A percentile compares a stretch with the other conserved stretches of the same genome.
phyloP scores from a whole-genome alignment of 352 stramenopile species.

The Aphanomyces cochlioides region DNA sequence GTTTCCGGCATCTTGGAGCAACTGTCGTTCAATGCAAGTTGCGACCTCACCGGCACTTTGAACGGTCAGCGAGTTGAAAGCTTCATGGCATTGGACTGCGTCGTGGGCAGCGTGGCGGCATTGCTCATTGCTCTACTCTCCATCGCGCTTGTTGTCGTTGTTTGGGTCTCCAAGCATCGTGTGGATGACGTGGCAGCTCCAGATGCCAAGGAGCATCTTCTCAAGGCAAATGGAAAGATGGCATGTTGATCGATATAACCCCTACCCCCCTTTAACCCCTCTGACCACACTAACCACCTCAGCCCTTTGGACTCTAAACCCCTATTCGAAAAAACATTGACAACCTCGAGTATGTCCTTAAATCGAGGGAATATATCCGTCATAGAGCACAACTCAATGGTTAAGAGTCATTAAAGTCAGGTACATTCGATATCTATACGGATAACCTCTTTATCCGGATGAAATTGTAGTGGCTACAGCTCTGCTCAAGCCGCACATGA shows the following conservation, averaged over 20 bases:
- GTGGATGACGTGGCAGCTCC: neutral
- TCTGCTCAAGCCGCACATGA: too few relatives aligned
- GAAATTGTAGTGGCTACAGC: too few relatives aligned
- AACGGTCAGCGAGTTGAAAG: conserved; percentile 55
- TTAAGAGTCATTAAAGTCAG: too few relatives aligned
- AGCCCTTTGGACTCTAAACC: too few relatives aligned
- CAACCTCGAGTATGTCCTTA: too few relatives aligned
- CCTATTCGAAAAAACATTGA: too few relatives aligned
- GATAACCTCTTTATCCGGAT: too few relatives aligned
- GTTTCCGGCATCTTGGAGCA: conserved; percentile 71
- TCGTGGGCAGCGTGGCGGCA: conserved; percentile 65
- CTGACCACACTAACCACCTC: too few relatives aligned
- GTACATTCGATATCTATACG: too few relatives aligned
- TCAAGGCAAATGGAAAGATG: neutral
- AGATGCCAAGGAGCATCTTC: neutral
- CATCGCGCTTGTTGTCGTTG: conserved; percentile 41
- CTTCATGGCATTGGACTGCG: conserved; percentile 65
- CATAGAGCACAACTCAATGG: too few relatives aligned
- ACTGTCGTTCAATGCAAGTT: conserved; percentile 77
- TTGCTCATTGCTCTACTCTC: conserved; percentile 54
- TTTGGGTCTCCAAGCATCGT: conserved; percentile 50
- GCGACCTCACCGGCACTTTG: conserved; percentile 63
- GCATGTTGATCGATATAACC: neutral
- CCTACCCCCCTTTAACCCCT: neutral
- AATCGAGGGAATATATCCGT: too few relatives aligned